Percentiles rank a stretch among this genome's conserved stretches.
Evolutionary conservation across 768 basidiomycete genomes (phyloP).

Genomic region (Boletus tomentosulus): DNA sequence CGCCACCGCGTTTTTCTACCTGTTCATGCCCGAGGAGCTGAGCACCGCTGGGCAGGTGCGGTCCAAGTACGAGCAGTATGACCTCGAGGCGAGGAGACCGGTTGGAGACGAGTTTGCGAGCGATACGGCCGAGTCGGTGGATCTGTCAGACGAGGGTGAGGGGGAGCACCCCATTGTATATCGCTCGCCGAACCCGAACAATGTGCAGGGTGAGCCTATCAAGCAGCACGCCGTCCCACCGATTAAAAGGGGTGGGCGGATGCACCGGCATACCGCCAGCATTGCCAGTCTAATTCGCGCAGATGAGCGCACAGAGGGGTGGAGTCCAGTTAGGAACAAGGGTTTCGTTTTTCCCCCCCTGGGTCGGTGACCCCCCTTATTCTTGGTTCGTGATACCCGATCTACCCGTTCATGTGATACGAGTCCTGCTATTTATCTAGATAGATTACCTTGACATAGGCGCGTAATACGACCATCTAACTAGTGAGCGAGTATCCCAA

Average conservation of each 20-base stretch:
- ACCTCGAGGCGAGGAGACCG: constrained; percentile 52
- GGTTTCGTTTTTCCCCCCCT: constrained; percentile 50
- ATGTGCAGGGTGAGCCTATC: neutral
- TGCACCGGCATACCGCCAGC: constrained; percentile 77
- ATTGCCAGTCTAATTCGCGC: constrained; percentile 78
- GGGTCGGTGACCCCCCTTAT: constrained; percentile 10
- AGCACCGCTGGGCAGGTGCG: constrained; percentile 42
- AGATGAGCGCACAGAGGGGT: constrained; percentile 73
- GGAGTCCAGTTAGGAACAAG: constrained; percentile 65
- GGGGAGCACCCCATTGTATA: constrained; percentile 62
- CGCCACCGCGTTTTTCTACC: constrained; percentile 81
- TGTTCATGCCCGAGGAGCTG: constrained; percentile 81
- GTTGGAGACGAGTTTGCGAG: constrained; percentile 31
- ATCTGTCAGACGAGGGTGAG: constrained; percentile 61
- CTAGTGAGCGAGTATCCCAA: constrained; percentile 52
- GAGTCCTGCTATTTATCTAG: neutral
- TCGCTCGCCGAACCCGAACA: constrained; percentile 52
- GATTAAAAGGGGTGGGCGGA: constrained; percentile 30
- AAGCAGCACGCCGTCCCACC: constrained; percentile 7
- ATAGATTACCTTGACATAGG: neutral
- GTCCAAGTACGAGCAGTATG: constrained; percentile 75
- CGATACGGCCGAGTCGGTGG: constrained; percentile 42
- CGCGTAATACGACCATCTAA: constrained; percentile 14
- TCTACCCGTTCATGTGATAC: constrained; percentile 1
- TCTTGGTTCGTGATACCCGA: constrained; percentile 12